Evolutionary conservation across 2,329 filamentous ascomycete genomes (phyloP).

Genomic region (Monilinia fructigena): DNA sequence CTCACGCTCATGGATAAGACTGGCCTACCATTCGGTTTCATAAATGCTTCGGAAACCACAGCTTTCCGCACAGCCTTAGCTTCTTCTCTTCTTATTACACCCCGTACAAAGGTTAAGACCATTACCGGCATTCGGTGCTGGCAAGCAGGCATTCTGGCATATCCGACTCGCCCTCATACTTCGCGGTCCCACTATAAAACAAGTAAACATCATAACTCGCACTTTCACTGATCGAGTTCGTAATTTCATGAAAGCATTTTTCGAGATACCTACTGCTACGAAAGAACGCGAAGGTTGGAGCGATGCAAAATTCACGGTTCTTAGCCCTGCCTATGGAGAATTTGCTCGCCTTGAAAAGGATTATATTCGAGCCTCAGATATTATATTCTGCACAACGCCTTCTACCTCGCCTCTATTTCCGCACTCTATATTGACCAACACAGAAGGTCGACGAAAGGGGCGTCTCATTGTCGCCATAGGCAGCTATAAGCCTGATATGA

Average conservation of each 20-base stretch:
- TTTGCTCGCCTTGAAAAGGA: constrained; percentile 65
- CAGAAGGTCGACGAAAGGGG: constrained; percentile 67
- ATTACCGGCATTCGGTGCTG: constrained; percentile 83
- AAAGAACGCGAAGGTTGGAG: constrained; percentile 62
- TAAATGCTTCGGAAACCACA: constrained; percentile 73
- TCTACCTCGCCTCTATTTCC: constrained; percentile 75
- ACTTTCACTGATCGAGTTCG: constrained; percentile 60
- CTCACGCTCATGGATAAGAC: constrained; percentile 65
- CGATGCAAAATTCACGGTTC: constrained; percentile 63
- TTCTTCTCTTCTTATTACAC: constrained; percentile 63
- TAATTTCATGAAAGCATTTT: constrained; percentile 50
- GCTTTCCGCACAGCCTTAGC: constrained; percentile 78
- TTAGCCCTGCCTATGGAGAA: constrained; percentile 70
- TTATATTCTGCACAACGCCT: constrained; percentile 87
- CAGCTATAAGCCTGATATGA: constrained; percentile 69
- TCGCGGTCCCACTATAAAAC: constrained; percentile 66
- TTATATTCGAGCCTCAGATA: constrained; percentile 69
- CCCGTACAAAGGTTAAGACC: constrained; percentile 68
- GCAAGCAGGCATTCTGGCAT: constrained; percentile 93
- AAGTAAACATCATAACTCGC: constrained; percentile 81
- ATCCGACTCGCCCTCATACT: constrained; percentile 78
- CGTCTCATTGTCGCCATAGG: constrained; percentile 72
- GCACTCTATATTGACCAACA: constrained; percentile 65
- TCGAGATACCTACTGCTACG: constrained; percentile 44
- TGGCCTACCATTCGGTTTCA: constrained; percentile 63